Conservation (phyloP, 1,284 basidiomycete species). For the Papiliotrema fonsecae region DNA sequence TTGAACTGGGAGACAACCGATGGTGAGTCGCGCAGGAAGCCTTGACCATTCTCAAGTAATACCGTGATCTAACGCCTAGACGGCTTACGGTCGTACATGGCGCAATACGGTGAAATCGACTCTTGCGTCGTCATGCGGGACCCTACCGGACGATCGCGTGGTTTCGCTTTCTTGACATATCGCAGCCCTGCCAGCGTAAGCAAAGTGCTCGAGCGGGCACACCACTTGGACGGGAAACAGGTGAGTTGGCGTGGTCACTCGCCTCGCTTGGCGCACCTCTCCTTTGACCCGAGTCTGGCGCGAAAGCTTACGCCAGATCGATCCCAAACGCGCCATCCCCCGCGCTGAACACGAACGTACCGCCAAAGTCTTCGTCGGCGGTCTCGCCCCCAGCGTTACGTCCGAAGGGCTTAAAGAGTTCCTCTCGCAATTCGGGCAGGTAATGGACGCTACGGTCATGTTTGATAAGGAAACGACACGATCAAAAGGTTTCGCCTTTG, state of each 20-base stretch:
- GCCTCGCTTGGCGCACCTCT: too few species aligned
- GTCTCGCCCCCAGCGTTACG: slow-evolving; percentile 84
- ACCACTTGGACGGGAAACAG: slow-evolving; percentile 88
- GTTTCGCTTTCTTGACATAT: slow-evolving; percentile 92
- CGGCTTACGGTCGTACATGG: slow-evolving; percentile 74
- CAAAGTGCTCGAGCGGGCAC: slow-evolving; percentile 81
- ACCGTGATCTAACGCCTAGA: too few species aligned
- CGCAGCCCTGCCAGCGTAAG: slow-evolving; percentile 80
- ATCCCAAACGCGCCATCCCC: slow-evolving; percentile 97
- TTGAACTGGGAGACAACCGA: slow-evolving; percentile 97
- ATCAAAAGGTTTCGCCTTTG: slow-evolving; percentile 96
- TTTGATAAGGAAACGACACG: slow-evolving; percentile 92
- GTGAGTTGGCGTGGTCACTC: too few species aligned
- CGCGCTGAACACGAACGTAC: slow-evolving; percentile 87
- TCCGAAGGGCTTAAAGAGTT: slow-evolving; percentile 88
- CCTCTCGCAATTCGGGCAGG: slow-evolving; percentile 82
- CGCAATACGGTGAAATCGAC: slow-evolving; percentile 84
- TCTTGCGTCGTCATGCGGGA: slow-evolving; percentile 95
- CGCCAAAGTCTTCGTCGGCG: slow-evolving; percentile 92
- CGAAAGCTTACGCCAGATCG: slow-evolving; percentile 63
- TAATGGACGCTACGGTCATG: slow-evolving; percentile 98
- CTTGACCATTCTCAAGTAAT: too few species aligned
- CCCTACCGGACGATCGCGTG: slow-evolving; percentile 78
- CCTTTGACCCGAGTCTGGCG: neutral
- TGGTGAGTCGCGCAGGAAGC: too few species aligned